phyloP scores from a whole-genome alignment of 1,284 basidiomycete genomes.

The Cutaneotrichosporon spelunceum region DNA sequence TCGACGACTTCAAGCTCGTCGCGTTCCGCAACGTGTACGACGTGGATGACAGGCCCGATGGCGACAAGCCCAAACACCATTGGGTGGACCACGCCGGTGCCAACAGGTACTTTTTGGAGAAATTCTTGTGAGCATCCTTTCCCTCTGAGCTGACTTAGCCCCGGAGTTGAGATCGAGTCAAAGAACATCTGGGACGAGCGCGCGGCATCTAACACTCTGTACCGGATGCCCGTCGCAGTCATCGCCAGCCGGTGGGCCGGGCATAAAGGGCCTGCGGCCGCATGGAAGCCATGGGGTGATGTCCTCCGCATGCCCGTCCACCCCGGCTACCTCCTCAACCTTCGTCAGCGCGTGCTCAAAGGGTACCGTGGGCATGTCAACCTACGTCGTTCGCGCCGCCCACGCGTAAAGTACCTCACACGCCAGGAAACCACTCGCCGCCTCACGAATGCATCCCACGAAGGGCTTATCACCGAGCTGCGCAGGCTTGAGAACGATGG shows the following conservation, averaged over 20 bases:
- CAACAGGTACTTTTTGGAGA: constrained; percentile 34
- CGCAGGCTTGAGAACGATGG: constrained; percentile 48
- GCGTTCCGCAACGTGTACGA: constrained; percentile 26
- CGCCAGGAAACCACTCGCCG: constrained; percentile 60
- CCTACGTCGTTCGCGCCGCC: background rate
- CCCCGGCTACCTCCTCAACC: constrained; percentile 27
- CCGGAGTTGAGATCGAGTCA: constrained; percentile 25
- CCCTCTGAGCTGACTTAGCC: constrained; percentile 14
- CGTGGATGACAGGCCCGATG: constrained; percentile 17
- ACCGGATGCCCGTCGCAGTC: constrained; percentile 26
- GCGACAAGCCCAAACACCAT: constrained; percentile 11
- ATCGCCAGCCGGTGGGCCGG: constrained; percentile 28
- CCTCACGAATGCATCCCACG: constrained; percentile 33
- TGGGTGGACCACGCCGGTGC: constrained; percentile 37
- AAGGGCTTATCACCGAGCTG: constrained; percentile 30
- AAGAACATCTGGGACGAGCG: constrained; percentile 24
- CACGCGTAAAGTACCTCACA: constrained; percentile 18
- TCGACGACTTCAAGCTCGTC: constrained; percentile 30
- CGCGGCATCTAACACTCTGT: constrained; percentile 19
- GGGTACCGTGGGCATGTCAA: constrained; percentile 24
- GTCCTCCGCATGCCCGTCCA: constrained; percentile 34
- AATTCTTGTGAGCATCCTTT: constrained; percentile 32
- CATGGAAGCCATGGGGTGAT: constrained; percentile 35
- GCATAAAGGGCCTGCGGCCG: constrained; percentile 27
- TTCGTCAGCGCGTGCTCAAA: constrained; percentile 28